Evolutionary conservation across 2,329 filamentous ascomycete species (phyloP).

Genomic region (Aspergillus tamarii): DNA sequence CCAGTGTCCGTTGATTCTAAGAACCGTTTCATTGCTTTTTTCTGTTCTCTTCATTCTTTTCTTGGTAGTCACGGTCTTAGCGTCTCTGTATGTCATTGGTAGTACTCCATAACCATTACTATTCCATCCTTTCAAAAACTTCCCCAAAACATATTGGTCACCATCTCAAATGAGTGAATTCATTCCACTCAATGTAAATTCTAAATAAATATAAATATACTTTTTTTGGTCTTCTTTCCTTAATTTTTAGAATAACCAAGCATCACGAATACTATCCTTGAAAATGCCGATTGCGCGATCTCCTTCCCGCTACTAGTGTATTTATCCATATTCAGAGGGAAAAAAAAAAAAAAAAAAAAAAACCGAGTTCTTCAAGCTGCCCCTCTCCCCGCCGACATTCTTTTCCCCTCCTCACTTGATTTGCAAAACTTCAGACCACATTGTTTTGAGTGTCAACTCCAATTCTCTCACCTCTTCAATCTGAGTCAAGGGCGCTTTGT

Average conservation of each 20-base stretch:
- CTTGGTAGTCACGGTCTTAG: too few species aligned
- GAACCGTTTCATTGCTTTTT: neutral
- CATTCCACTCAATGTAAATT: neutral
- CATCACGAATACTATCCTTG: neutral
- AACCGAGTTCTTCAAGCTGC: neutral
- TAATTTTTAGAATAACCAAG: neutral
- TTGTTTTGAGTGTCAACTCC: neutral
- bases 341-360: too few species aligned
- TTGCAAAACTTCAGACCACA: neutral
- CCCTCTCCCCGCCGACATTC: slow-evolving; percentile 6
- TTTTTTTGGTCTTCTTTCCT: neutral
- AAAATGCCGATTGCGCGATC: neutral
- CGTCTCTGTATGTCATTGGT: too few species aligned
- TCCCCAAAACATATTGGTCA: neutral
- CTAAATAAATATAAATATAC: too few species aligned
- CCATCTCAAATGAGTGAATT: neutral
- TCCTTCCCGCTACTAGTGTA: neutral
- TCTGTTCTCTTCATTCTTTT: neutral
- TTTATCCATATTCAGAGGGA: neutral
- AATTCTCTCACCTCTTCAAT: neutral
- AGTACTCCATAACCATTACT: too few species aligned
- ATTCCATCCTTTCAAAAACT: too few species aligned
- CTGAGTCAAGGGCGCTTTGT: neutral
- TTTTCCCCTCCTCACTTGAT: neutral
- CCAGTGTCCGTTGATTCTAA: neutral